Conservation (phyloP, 2,329 filamentous ascomycete species). For the Cladophialophora carrionii region DNA sequence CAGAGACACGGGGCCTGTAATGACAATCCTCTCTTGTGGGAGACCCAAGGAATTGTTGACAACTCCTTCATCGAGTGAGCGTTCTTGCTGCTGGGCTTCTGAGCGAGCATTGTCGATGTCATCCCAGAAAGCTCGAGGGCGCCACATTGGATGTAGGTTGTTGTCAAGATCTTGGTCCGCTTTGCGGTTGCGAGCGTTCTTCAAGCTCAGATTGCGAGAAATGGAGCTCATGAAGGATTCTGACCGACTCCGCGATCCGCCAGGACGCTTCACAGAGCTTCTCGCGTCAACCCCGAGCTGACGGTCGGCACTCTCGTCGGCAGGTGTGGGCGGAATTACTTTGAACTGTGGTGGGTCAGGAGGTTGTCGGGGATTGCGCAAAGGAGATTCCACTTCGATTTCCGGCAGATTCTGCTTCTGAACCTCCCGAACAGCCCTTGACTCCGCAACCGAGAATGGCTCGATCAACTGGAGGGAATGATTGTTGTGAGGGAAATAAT, state of each 20-base stretch:
- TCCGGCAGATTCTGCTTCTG: slow-evolving; percentile 40
- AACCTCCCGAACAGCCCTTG: slow-evolving; percentile 41
- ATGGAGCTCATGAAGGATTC: slow-evolving; percentile 46
- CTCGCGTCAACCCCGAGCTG: slow-evolving; percentile 41
- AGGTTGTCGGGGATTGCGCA: slow-evolving; percentile 62
- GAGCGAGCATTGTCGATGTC: slow-evolving; percentile 50
- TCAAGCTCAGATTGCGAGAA: slow-evolving; percentile 46
- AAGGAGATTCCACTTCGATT: slow-evolving; percentile 56
- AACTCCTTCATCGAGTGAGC: slow-evolving; percentile 48
- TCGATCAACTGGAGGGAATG: slow-evolving; percentile 67
- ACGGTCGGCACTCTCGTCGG: slow-evolving; percentile 49
- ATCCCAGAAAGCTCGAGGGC: slow-evolving; percentile 66
- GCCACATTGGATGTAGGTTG: slow-evolving; percentile 64
- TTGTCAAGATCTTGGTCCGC: slow-evolving; percentile 52
- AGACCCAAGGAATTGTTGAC: slow-evolving; percentile 62
- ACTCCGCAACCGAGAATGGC: slow-evolving; percentile 45
- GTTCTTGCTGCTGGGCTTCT: slow-evolving; percentile 47
- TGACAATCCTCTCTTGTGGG: slow-evolving; percentile 53
- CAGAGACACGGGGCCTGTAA: slow-evolving; percentile 47
- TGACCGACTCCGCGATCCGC: slow-evolving; percentile 45
- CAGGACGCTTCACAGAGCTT: slow-evolving; percentile 42
- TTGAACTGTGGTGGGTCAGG: slow-evolving; percentile 61
- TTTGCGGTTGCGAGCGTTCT: slow-evolving; percentile 49
- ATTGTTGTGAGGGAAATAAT: slow-evolving; percentile 66
- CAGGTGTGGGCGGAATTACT: slow-evolving; percentile 57